Evolutionary conservation across 139 green algal genomes (phyloP), one percentile per base, ranked within the genome.

Genomic region (Micromonas pusilla): DNA sequence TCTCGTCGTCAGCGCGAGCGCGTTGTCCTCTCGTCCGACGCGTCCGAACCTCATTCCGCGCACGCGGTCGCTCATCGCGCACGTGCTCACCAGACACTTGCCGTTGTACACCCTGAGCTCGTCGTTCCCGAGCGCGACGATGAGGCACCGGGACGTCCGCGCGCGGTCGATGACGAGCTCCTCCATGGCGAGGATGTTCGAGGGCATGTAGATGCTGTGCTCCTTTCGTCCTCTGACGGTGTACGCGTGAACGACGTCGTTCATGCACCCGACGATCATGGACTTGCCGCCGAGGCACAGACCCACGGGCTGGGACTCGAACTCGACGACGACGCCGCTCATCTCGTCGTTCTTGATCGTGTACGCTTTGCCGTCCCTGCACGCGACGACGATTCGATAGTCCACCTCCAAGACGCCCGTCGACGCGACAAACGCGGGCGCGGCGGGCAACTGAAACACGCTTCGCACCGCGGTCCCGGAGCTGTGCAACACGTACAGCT

Each of bases 91-190:
- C 45, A 93, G 83, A 34, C 80, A 19, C 80, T 88, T 89, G 26
- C 88, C 89, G 80, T 87, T 85, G 87, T 93, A 92, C 54, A 92
- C 54, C 1, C 89, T 81, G n/a, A 91, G 66, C 74, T 92, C 84
- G 25, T 86, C 88, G 63, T 90, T 93, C 25, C 68, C 45, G 57
- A 93, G 83, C 25, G 85, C 86, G n/a, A 91, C 80, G 20, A 91
- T 2, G 28, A 90, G 53, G 67, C 80, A 85, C 70, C 86, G 87
- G 34, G 77, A 78, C 74, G 79, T 83, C 25, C 82, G 76, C 3
- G 83, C 52, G 4, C 64, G 66, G 1, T 32, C 38, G 30, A 88
- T 68, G 45, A 83, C 73, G 45, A 93, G 80, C 30, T 74, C 75
- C 78, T 90, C 82, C 83, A 92, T 86, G 70, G 70, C 37, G 3